phyloP scores from a whole-genome alignment of 495 filamentous ascomycete species.

The Cercophora samala region DNA sequence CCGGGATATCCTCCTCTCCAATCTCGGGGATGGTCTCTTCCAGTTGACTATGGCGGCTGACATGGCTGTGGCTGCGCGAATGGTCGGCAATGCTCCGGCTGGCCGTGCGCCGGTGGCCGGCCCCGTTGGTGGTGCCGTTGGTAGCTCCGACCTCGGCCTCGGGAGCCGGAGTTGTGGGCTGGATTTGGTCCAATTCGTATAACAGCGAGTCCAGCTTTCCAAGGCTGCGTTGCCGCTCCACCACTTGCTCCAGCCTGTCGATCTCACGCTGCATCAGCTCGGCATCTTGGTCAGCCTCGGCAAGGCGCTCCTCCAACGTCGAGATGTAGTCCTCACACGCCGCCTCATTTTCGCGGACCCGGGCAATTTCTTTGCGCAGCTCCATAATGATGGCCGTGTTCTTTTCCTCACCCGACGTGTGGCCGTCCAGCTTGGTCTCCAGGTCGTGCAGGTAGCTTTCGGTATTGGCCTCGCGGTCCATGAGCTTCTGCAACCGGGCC shows the following conservation, averaged over 20 bases:
- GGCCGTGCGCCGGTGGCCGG: constrained; percentile 41
- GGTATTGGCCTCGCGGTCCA: constrained; percentile 83
- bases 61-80: constrained; percentile 49
- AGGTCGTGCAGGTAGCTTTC: constrained; percentile 90
- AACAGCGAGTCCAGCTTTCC: constrained; percentile 91
- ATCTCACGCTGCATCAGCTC: constrained; percentile 97
- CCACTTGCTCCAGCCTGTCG: constrained; percentile 86
- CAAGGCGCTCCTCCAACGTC: constrained; percentile 90
- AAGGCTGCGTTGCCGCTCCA: constrained; percentile 91
- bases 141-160: constrained; percentile 33
- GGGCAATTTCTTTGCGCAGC: constrained; percentile 83
- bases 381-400: constrained; percentile 79
- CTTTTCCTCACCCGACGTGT: constrained; percentile 89
- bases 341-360: constrained; percentile 87
- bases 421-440: constrained; percentile 82
- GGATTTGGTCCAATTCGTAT: constrained; percentile 81
- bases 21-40: constrained; percentile 53
- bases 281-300: constrained; percentile 92
- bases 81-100: constrained; percentile 45
- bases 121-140: constrained; percentile 43
- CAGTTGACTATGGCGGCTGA: constrained; percentile 48
- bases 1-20: constrained; percentile 34
- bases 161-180: constrained; percentile 51
- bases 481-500: constrained; percentile 77
- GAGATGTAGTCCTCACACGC: constrained; percentile 94